These are phyloP conservation scores for Oryza brachyantha DNA, from an alignment of 176 grass and related monocot genomes.

Conservation along the genomic window DNA sequence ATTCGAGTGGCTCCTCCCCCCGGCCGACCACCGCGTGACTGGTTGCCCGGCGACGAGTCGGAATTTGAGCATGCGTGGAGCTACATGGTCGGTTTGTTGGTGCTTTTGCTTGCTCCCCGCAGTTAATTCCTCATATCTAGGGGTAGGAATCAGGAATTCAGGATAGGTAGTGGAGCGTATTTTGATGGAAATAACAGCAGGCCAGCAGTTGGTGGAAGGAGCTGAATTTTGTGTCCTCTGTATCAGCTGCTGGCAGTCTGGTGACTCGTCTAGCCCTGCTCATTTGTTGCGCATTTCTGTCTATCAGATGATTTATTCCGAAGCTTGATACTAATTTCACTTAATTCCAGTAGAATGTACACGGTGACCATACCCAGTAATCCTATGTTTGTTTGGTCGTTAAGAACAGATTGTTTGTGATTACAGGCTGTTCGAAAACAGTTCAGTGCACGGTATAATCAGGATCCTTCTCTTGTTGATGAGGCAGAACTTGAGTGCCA, in stretches of 20 bases:
- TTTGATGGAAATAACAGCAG: not conserved
- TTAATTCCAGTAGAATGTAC: not conserved
- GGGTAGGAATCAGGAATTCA: not conserved
- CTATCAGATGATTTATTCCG: not conserved
- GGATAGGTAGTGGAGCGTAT: not conserved
- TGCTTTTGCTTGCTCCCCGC: not conserved
- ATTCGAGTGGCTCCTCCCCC: not conserved
- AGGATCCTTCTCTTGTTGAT: constrained; percentile 82
- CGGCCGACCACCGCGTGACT: not conserved
- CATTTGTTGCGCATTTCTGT: constrained; percentile 5
- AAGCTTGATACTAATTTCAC: constrained; percentile 23
- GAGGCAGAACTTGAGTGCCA: constrained; percentile 92
- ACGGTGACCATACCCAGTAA: not conserved
- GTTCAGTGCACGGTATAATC: constrained; percentile 59
- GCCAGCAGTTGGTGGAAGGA: constrained; percentile 14
- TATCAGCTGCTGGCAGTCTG: not conserved
- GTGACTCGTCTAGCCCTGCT: not conserved
- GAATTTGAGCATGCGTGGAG: constrained; percentile 12
- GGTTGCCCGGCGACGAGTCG: not conserved
- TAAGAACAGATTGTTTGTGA: constrained; percentile 8
- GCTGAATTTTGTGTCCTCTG: constrained; percentile 1
- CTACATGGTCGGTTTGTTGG: not conserved
- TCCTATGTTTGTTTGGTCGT: not conserved
- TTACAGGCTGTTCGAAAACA: constrained; percentile 82
- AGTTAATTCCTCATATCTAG: not conserved